Base-by-base conservation (phyloP, 106 monocot species). In the Triglochin maritima region DNA sequence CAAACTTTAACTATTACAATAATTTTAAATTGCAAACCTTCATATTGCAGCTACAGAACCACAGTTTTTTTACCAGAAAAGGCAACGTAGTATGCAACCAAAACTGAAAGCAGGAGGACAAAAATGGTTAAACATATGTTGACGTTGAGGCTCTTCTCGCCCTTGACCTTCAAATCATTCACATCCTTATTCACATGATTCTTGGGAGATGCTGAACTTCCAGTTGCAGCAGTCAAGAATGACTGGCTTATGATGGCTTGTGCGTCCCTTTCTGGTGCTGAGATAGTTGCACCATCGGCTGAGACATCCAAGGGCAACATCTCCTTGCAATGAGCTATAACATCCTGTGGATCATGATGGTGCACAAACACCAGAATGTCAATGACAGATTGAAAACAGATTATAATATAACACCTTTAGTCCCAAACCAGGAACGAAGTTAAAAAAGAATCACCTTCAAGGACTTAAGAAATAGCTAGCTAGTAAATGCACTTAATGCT, bases 301-400 rank as follows among this genome's bases (percentile, higher is more conserved):
- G 80, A 64, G 73, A 72, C 44, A 67, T 87, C 89, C 62, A 85
- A 79, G 45, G 87, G 78, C 72, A 94, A 72, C 71, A 94, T 81
- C 73, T 94, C 89, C 70, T 78, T 83, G 76, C 86, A 94, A 49
- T 82, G 82, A 17, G 79, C 82, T 68, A 79, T 87, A 4, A 87
- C 65, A 75, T 84, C 94, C 94, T 94, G 61, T 13, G 71, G 59
- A 64, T 7, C 53, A 71, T 4, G 29, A 71, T 59, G 49, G 44
- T 15, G 2, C 48, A 52, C 7, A 52, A 6, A 8, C 9, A 8
- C 8, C 43, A 50, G 63, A 8, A 52, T 52, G 11, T 11, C 7
- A 52, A 8, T 52, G 7, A 8, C 52, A 52, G 52, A 52, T 11
- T 8, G 11, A 8, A 11, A 6, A 52, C 7, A 52, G 11, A 52